These are phyloP conservation scores for Hamamelis virginiana DNA, from an alignment of 164 flowering plant genomes.

Conservation along the genomic window DNA sequence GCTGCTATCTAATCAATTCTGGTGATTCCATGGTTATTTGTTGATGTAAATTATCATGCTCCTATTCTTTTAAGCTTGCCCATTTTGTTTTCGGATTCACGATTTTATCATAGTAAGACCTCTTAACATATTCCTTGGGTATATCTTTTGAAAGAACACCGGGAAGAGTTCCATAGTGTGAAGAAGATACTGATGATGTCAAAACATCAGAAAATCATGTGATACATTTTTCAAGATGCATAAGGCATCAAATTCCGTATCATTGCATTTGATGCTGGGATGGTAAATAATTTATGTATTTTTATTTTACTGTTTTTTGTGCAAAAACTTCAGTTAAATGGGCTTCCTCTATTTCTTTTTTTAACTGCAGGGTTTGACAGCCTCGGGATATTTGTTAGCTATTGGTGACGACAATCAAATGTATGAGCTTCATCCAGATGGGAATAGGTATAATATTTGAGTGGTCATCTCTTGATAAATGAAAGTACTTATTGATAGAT, in stretches of 20 bases:
- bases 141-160: not conserved
- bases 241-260: not conserved
- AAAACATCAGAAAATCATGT: not conserved
- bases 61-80: not conserved
- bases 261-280: not conserved
- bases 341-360: not conserved
- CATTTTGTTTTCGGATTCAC: not conserved
- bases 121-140: not conserved
- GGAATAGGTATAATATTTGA: constrained; percentile 65
- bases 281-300: not conserved
- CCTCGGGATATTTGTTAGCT: constrained; percentile 84
- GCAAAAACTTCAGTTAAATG: not conserved
- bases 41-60: not conserved
- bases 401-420: constrained; percentile 69
- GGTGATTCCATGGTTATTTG: no score
- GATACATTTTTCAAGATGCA: not conserved
- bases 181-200: not conserved
- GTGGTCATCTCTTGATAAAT: not conserved
- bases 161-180: not conserved
- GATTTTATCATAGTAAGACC: not conserved
- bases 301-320: not conserved
- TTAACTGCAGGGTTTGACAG: constrained; percentile 71
- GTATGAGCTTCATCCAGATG: constrained; percentile 99
- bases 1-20: no score
- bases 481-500: not conserved